Conservation (phyloP, 768 basidiomycete genomes). For the Boletus rufocinnamomeus region DNA sequence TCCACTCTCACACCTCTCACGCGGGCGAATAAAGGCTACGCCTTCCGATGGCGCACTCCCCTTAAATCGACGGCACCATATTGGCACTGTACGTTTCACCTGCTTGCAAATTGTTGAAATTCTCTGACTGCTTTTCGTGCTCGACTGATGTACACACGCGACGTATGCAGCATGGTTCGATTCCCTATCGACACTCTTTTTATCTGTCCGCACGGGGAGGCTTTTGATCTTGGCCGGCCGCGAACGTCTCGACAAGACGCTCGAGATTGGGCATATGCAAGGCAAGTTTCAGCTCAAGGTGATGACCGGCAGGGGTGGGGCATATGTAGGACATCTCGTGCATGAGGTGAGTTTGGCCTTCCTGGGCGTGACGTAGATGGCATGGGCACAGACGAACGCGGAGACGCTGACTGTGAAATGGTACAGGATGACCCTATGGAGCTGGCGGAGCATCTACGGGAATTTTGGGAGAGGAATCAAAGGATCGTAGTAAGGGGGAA, state of each 20-base stretch:
- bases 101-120: background rate
- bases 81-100: slow-evolving; percentile 70
- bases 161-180: slow-evolving; percentile 84
- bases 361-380: background rate
- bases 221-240: slow-evolving; percentile 90
- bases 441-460: slow-evolving; percentile 77
- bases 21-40: slow-evolving; percentile 23
- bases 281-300: slow-evolving; percentile 95
- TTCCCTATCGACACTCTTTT: slow-evolving; percentile 77
- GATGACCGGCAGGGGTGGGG: slow-evolving; percentile 50
- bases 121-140: background rate
- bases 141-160: background rate
- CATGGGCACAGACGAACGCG: background rate
- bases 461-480: slow-evolving; percentile 93
- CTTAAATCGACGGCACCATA: slow-evolving; percentile 82
- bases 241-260: slow-evolving; percentile 86
- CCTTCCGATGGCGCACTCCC: slow-evolving; percentile 81
- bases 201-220: slow-evolving; percentile 75
- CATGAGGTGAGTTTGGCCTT: slow-evolving; percentile 68
- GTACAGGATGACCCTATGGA: slow-evolving; percentile 80
- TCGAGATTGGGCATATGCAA: slow-evolving; percentile 98
- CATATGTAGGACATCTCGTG: slow-evolving; percentile 81
- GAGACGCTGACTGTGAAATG: background rate
- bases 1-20: slow-evolving; percentile 36
- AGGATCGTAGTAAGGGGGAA: slow-evolving; percentile 55